Percentiles rank a stretch among this genome's conserved stretches.
Conservation (phyloP, 2,329 filamentous ascomycete genomes). For the Polytolypa hystricis region DNA sequence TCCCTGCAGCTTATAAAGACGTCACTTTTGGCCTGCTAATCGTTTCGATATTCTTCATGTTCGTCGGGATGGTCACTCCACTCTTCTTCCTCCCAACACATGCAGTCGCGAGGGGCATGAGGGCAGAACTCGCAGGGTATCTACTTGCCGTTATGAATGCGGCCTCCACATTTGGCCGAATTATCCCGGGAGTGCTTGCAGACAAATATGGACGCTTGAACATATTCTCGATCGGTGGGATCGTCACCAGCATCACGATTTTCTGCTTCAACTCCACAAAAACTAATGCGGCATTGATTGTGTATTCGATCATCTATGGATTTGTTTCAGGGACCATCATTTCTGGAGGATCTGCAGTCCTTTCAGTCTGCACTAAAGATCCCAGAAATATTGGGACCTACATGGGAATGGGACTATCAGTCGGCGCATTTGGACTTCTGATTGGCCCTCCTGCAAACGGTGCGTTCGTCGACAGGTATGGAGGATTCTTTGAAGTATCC, state of each 20-base stretch:
- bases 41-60: conserved; percentile 15
- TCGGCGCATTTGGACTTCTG: conserved; percentile 35
- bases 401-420: conserved; percentile 8
- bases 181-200: conserved; percentile 23
- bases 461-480: conserved; percentile 33
- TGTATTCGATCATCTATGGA: conserved; percentile 22
- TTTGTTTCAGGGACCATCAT: conserved; percentile 26
- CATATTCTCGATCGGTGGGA: conserved; percentile 14
- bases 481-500: conserved; percentile 26
- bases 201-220: conserved; percentile 25
- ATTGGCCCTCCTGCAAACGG: conserved; percentile 40
- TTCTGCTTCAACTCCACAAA: conserved; percentile 19
- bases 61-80: conserved; percentile 20
- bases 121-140: conserved; percentile 16
- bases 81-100: conserved; percentile 24
- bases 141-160: conserved; percentile 24
- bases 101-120: conserved; percentile 16
- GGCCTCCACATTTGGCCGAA: conserved; percentile 24
- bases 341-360: conserved; percentile 10
- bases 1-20: conserved; percentile 16
- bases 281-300: conserved; percentile 19
- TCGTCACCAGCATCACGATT: conserved; percentile 20
- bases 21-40: conserved; percentile 14
- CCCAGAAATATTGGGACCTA: conserved; percentile 7
- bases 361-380: conserved; percentile 5